Percentiles rank a stretch among this genome's conserved stretches.
phyloP scores from a whole-genome alignment of 495 filamentous ascomycete species.

The Penicillium coffeae region DNA sequence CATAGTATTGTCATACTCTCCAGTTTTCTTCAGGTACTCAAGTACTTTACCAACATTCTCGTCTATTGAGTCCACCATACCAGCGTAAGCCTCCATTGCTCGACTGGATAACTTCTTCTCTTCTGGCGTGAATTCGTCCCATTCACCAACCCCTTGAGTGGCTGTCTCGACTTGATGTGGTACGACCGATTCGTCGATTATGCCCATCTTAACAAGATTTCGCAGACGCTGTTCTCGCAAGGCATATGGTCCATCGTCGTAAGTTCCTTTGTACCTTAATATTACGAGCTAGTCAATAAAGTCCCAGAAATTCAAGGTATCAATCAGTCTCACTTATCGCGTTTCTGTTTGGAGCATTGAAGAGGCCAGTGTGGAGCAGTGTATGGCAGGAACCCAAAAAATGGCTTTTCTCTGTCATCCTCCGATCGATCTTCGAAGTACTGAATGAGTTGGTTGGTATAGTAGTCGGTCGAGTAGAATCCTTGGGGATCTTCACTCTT shows the following conservation, averaged over 20 bases:
- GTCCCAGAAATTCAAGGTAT: not conserved
- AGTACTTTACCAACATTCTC: conserved; percentile 47
- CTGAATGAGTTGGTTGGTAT: conserved; percentile 30
- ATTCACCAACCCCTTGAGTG: conserved; percentile 16
- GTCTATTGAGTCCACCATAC: conserved; percentile 52
- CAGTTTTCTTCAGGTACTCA: conserved; percentile 40
- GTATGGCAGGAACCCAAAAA: conserved; percentile 39
- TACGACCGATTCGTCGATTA: conserved; percentile 30
- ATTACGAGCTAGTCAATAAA: not conserved
- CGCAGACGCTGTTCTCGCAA: conserved; percentile 29
- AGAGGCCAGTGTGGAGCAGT: conserved; percentile 42
- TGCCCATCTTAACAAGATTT: conserved; percentile 32
- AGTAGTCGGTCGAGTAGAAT: conserved; percentile 34
- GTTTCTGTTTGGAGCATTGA: conserved; percentile 30
- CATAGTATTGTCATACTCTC: conserved; percentile 52
- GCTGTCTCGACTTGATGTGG: conserved; percentile 24
- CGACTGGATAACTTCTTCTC: conserved; percentile 37
- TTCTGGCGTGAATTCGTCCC: conserved; percentile 37
- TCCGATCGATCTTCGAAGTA: conserved; percentile 36
- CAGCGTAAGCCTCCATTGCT: conserved; percentile 51
- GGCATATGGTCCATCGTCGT: conserved; percentile 38
- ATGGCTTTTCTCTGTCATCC: conserved; percentile 30
- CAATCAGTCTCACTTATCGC: conserved; percentile 10
- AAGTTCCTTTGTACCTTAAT: conserved; percentile 33
- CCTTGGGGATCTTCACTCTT: conserved; percentile 20